Percentiles rank a stretch among this genome's conserved stretches.
Conservation (phyloP, 768 basidiomycete species). For the Porphyrellus cyaneotinctus region DNA sequence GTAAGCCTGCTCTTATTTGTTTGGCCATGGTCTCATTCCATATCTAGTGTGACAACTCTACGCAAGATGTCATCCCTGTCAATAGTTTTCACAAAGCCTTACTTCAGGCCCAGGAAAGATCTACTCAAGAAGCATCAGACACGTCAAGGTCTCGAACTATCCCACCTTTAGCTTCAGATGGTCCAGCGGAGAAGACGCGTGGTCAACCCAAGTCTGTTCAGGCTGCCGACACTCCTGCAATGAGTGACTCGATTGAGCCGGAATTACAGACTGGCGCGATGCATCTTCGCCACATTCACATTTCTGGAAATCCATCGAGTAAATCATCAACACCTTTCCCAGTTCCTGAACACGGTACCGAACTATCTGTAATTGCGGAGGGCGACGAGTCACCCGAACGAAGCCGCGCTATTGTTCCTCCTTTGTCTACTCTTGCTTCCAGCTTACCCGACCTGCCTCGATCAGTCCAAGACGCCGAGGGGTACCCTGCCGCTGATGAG, state of each 20-base stretch:
- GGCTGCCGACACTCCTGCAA: constrained; percentile 4
- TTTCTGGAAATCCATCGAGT: background rate
- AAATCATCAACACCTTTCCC: constrained; percentile 3
- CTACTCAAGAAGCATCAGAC: constrained; percentile 1
- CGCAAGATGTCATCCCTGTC: constrained; percentile 41
- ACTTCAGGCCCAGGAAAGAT: constrained; percentile 31
- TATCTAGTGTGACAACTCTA: constrained; percentile 32
- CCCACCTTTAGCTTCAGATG: background rate
- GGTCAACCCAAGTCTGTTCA: constrained; percentile 1
- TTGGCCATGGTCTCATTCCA: constrained; percentile 8
- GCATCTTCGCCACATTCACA: constrained; percentile 1
- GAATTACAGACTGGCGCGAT: background rate
- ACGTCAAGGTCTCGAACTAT: background rate
- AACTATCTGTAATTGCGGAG: constrained; percentile 68
- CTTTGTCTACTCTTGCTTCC: constrained; percentile 1
- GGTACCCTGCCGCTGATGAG: background rate
- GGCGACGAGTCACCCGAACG: constrained; percentile 59
- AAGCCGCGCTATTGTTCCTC: constrained; percentile 9
- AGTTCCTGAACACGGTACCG: constrained; percentile 34
- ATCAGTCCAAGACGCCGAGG: background rate
- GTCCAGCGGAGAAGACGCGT: background rate
- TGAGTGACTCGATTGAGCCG: constrained; percentile 4
- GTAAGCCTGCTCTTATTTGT: constrained; percentile 30
- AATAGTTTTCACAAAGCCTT: constrained; percentile 48
- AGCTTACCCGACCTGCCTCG: background rate